Evolutionary conservation across 139 green algal genomes (phyloP), one percentile per base, ranked within the genome.

Genomic region (Chlamydomonas eustigma): DNA sequence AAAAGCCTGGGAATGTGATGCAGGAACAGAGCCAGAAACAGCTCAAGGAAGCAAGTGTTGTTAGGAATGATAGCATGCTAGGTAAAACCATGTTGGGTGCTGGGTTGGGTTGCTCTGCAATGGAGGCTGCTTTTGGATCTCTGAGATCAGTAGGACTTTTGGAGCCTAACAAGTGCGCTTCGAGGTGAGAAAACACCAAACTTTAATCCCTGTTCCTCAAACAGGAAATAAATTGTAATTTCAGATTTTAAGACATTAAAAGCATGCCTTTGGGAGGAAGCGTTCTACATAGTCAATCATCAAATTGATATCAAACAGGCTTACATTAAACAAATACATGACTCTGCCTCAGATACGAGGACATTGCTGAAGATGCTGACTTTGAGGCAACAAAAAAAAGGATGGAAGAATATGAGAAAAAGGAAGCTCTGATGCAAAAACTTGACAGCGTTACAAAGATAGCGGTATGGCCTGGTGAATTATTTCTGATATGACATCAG

Each of bases 391-490:
- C 80, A 32, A 24, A 73, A 18, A 34, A 58, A 1, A 76, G 76
- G 71, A 63, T 85, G 64, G 76, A 81, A 25, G 37, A 51, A 3
- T 66, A 81, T 64, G 80, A 85, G 75, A 79, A 76, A 28, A 35
- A 50, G 3, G 80, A 85, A 31, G 64, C 64, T 37, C 65, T 85
- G 71, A 71, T 77, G 32, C 18, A 52, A 39, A 74, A 85, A 71
- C 75, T 85, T 8, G 80, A 85, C 39, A 71, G 64, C 67, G 67
- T 79, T 2, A 71, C 39, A 24, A 76, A 79, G 35, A 75, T 85
- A 30, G 71, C 81, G 80, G 80, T 79, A 39, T 5, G 77, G 36
- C 8, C 6, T 4, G 12, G 28, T 58, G 5, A 4, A 75, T 4
- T 3, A 37, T 28, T 28, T 63, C 50, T 63, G 22, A 63, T 63